Evolutionary conservation across 1,139 yeast species (phyloP), one percentile per base, ranked within the genome.

Genomic region (Petasospora rhodanensis): DNA sequence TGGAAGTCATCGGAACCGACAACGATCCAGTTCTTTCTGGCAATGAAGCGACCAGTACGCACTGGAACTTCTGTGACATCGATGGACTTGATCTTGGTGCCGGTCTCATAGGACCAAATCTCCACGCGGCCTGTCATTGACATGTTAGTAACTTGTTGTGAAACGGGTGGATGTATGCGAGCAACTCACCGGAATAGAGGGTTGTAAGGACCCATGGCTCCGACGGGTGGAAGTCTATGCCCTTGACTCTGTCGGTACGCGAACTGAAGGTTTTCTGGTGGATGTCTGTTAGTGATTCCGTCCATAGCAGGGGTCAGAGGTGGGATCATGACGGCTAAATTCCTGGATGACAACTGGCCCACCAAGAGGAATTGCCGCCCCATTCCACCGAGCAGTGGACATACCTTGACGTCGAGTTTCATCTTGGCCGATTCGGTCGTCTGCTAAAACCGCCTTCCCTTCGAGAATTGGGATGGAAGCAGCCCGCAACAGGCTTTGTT

Each of bases 151-250:
- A n/a, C n/a, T n/a, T n/a, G n/a, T n/a, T n/a, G 10, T n/a, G n/a
- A n/a, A n/a, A n/a, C n/a, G n/a, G n/a, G n/a, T n/a, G n/a, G n/a
- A n/a, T n/a, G n/a, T n/a, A n/a, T n/a, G n/a, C n/a, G n/a, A n/a
- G n/a, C n/a, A 21, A 40, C 60, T 70, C 77, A 46, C 87, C 95
- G 40, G 87, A 80, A 59, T 86, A 87, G 40, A 84, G 68, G 10
- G 96, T 86, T 35, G 91, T 79, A 54, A 86, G 70, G 35, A 84
- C 79, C 97, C 98, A 91, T 35, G 98, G 97, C 59, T 91, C 98
- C 15, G 87, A 70, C 21, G 98, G 98, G 60, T 91, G 99, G 70
- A 93, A 83, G 64, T 91, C 99, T 55, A 91, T 83, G 36, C 96
- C 97, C 63, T 91, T 91, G 58, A 91, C 96, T 59, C 98, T 80